Percentiles rank a stretch among this genome's conserved stretches.
These are phyloP conservation scores for Glycyrrhiza uralensis DNA, from an alignment of 306 rosid genomes.

Conservation along the genomic window DNA sequence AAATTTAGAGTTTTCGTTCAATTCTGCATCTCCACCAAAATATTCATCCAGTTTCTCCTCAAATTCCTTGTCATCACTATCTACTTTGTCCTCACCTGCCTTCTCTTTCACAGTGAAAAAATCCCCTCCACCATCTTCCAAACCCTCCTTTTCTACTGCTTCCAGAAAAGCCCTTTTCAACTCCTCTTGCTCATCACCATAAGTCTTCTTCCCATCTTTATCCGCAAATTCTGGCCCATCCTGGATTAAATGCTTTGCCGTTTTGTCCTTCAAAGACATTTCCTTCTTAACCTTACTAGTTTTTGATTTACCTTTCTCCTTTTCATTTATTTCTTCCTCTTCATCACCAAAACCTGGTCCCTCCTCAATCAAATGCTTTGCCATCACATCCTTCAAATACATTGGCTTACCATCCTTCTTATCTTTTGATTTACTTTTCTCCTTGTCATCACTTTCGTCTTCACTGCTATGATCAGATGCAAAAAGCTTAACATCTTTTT, in stretches of 20 bases:
- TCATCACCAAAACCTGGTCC: constrained; percentile 53
- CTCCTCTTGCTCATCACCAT: constrained; percentile 67
- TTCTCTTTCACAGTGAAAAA: constrained; percentile 47
- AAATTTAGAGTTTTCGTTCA: constrained; percentile 50
- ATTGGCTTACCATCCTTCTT: constrained; percentile 32
- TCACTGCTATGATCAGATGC: constrained; percentile 42
- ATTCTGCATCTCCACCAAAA: constrained; percentile 49
- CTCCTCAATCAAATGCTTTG: constrained; percentile 64
- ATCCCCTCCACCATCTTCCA: constrained; percentile 50
- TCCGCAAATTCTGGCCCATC: constrained; percentile 42
- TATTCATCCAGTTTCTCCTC: constrained; percentile 62
- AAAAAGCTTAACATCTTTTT: constrained; percentile 57
- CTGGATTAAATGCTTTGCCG: constrained; percentile 52
- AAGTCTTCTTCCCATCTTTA: constrained; percentile 40
- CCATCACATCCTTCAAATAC: constrained; percentile 76
- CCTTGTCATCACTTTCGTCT: constrained; percentile 18
- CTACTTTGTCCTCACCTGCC: constrained; percentile 29
- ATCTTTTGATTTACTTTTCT: background rate
- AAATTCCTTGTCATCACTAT: constrained; percentile 33
- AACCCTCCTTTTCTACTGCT: constrained; percentile 46
- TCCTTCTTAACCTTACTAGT: constrained; percentile 33
- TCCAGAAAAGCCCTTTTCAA: constrained; percentile 52
- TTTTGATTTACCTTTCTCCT: constrained; percentile 6
- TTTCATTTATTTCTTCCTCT: constrained; percentile 33
- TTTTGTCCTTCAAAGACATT: constrained; percentile 48